A percentile compares a stretch with the other conserved stretches of the same genome.
Evolutionary conservation across 2,329 filamentous ascomycete species (phyloP).

Genomic region (Trichoderma sp.): DNA sequence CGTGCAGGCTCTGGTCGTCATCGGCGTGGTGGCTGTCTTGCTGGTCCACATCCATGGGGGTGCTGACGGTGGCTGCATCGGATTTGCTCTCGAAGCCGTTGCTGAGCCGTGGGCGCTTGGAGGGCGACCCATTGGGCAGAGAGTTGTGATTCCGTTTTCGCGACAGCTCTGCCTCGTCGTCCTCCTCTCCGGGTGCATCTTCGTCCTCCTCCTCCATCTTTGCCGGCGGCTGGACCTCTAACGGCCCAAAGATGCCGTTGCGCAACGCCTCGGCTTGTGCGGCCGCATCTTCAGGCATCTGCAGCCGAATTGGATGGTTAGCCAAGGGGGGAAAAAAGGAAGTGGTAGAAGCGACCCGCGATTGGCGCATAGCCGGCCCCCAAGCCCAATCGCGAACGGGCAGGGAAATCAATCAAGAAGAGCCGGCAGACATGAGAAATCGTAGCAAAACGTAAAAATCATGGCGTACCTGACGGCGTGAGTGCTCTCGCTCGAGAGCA

Average conservation of each 20-base stretch:
- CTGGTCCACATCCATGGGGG: conserved; percentile 30
- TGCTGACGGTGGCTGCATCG: conserved; percentile 42
- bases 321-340: neutral
- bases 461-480: conserved; percentile 47
- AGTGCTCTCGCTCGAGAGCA: conserved; percentile 56
- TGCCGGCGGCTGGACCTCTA: conserved; percentile 45
- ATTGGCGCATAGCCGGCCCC: conserved; percentile 13
- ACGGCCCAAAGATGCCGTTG: conserved; percentile 56
- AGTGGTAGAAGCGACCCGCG: neutral
- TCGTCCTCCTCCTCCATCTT: conserved; percentile 39
- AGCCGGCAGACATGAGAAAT: neutral
- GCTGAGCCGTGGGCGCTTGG: conserved; percentile 58
- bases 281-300: conserved; percentile 49
- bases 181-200: conserved; percentile 31
- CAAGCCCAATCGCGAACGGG: neutral
- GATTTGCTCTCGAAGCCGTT: conserved; percentile 59
- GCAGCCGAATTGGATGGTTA: conserved; percentile 29
- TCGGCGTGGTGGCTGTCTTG: conserved; percentile 36
- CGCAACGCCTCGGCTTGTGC: conserved; percentile 46
- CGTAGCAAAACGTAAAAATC: neutral
- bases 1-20: conserved; percentile 48
- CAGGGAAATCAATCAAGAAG: conserved; percentile 10
- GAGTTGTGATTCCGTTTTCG: conserved; percentile 51
- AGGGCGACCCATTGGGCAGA: conserved; percentile 53
- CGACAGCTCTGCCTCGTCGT: conserved; percentile 40